A percentile compares a stretch with the other conserved stretches of the same genome.
These are phyloP conservation scores for Globisporangium uncinulatum DNA, from an alignment of 352 stramenopile species.

Conservation along the genomic window DNA sequence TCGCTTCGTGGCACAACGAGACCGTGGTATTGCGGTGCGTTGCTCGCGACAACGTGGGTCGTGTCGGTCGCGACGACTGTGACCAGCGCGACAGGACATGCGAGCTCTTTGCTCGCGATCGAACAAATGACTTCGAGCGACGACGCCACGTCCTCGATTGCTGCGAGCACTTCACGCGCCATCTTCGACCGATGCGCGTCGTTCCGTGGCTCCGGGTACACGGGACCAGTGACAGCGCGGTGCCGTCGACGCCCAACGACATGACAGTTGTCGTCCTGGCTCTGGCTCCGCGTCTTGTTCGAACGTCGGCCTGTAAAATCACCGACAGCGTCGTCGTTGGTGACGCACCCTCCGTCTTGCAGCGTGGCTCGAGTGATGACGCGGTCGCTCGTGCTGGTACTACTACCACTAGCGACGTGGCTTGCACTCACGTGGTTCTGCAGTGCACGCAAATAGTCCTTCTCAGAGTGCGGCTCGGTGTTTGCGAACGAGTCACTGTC, in stretches of 20 bases:
- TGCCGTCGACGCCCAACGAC: background rate
- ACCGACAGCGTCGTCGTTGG: conserved; percentile 2
- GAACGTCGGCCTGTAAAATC: conserved; percentile 3
- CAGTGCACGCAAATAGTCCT: conserved; percentile 9
- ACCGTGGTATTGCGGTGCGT: conserved; percentile 4
- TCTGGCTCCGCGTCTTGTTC: background rate
- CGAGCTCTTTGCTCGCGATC: conserved; percentile 12
- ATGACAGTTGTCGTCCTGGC: background rate
- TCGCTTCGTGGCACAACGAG: conserved; percentile 6
- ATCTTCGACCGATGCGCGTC: conserved; percentile 15
- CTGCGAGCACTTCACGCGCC: conserved; percentile 8
- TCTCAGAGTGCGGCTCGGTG: conserved; percentile 10
- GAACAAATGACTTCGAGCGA: conserved; percentile 21
- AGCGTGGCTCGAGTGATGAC: background rate
- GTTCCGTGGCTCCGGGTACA: conserved; percentile 1
- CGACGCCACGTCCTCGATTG: conserved; percentile 11
- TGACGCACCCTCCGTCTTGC: background rate
- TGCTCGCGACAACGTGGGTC: conserved; percentile 14
- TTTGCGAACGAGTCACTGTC: conserved; percentile 8
- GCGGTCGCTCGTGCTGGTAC: background rate
- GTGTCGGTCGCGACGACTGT: conserved; percentile 11
- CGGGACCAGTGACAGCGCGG: background rate
- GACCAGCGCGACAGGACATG: conserved; percentile 14
- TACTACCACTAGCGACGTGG: background rate
- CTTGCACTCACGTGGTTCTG: conserved; percentile 8